phyloP scores from a whole-genome alignment of 1,284 basidiomycete species.

The Neotropicomus parvogracilis region DNA sequence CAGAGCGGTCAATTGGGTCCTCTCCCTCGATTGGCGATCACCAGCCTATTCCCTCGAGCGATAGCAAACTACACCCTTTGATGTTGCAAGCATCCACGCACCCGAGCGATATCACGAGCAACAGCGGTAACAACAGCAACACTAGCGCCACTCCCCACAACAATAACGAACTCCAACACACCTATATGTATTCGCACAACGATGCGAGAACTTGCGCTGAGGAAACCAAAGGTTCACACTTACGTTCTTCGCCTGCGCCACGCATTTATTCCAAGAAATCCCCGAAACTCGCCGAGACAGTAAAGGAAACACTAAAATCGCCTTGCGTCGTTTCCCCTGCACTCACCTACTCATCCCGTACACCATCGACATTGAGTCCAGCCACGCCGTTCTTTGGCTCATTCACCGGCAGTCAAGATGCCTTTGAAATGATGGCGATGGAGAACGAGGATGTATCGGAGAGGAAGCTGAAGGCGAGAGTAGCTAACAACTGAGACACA shows the following conservation, averaged over 20 bases:
- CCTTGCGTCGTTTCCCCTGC: slow-evolving; percentile 54
- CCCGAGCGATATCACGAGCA: slow-evolving; percentile 10
- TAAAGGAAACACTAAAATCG: slow-evolving; percentile 31
- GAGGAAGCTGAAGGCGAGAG: slow-evolving; percentile 25
- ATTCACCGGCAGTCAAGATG: slow-evolving; percentile 25
- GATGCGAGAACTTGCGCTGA: slow-evolving; percentile 3
- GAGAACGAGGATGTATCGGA: slow-evolving; percentile 25
- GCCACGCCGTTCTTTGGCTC: slow-evolving; percentile 55
- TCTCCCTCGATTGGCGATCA: slow-evolving; percentile 7
- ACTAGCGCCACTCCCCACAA: slow-evolving; percentile 13
- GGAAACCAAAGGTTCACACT: slow-evolving; percentile 5
- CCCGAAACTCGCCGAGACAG: slow-evolving; percentile 10
- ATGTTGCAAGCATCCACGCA: slow-evolving; percentile 18
- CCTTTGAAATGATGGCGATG: slow-evolving; percentile 25
- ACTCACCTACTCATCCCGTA: slow-evolving; percentile 56
- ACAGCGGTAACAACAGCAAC: background rate
- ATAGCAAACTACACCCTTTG: slow-evolving; percentile 13
- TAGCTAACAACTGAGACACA: slow-evolving; percentile 18
- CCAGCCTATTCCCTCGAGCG: slow-evolving; percentile 9
- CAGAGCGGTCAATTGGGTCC: slow-evolving; percentile 5
- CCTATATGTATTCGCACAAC: slow-evolving; percentile 23
- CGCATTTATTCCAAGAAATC: slow-evolving; percentile 17
- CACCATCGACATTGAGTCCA: slow-evolving; percentile 58
- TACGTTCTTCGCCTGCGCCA: slow-evolving; percentile 12
- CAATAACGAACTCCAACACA: slow-evolving; percentile 9